Percentiles rank a stretch among this genome's conserved stretches.
Evolutionary conservation across 2,329 filamentous ascomycete genomes (phyloP).

Genomic region (Triangularia setosa): DNA sequence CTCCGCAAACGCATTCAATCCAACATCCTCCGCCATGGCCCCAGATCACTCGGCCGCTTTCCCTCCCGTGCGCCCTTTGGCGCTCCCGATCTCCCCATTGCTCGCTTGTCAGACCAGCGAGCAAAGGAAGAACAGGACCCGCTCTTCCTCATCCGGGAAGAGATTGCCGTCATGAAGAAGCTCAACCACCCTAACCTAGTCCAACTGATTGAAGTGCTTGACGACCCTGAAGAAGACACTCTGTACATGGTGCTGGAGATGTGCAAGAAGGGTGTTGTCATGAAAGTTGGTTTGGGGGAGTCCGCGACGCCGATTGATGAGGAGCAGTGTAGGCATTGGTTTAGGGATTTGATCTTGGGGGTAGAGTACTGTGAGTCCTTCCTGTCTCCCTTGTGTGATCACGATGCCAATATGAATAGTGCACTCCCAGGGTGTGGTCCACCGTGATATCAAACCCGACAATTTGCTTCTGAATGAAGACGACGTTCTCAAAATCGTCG

Average conservation of each 20-base stretch:
- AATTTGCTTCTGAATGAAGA: slow-evolving; percentile 88
- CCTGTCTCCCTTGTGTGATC: too few species aligned
- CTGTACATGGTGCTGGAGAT: slow-evolving; percentile 98
- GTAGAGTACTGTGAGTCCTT: slow-evolving; percentile 77
- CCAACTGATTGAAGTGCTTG: slow-evolving; percentile 85
- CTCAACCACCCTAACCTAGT: slow-evolving; percentile 94
- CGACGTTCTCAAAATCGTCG: slow-evolving; percentile 92
- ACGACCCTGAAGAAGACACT: slow-evolving; percentile 92
- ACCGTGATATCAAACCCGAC: slow-evolving; percentile 96
- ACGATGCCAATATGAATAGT: slow-evolving; percentile 46
- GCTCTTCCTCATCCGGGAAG: slow-evolving; percentile 84
- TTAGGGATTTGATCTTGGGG: slow-evolving; percentile 87
- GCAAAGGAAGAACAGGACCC: slow-evolving; percentile 64
- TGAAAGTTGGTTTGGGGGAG: slow-evolving; percentile 90
- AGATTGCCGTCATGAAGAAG: slow-evolving; percentile 99
- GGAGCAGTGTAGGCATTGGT: slow-evolving; percentile 84
- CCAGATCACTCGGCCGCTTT: slow-evolving; percentile 15
- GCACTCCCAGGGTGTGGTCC: slow-evolving; percentile 89
- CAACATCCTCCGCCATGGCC: slow-evolving; percentile 59
- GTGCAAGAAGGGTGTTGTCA: slow-evolving; percentile 96
- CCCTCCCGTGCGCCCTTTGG: slow-evolving; percentile 26
- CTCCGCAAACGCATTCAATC: slow-evolving; percentile 88
- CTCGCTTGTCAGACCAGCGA: slow-evolving; percentile 38
- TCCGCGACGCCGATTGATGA: slow-evolving; percentile 75
- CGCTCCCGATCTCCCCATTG: slow-evolving; percentile 19